Evolutionary conservation across 106 monocot species (phyloP), one percentile per base, ranked within the genome.

Genomic region (Iris macrosiphon): DNA sequence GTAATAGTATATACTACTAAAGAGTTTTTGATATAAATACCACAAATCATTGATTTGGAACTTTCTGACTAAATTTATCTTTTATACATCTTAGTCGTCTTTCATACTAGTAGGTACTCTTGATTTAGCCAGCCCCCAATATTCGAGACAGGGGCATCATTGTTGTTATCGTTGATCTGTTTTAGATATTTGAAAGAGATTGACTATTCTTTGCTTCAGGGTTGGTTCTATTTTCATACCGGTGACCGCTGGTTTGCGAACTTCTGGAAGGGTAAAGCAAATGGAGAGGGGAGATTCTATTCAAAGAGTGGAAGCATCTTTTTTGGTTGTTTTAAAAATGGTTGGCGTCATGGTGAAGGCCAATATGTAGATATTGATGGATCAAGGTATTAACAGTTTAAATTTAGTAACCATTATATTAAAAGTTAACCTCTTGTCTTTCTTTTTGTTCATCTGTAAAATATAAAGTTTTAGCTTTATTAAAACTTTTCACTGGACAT

Each of bases 231-330:
- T 81, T 98, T 98, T 81, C 73, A 70, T 59, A 72, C 49, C 40
- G 98, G 98, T 33, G 96, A 91, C 14, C 79, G 98, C 4, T 98
- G 90, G 98, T 98, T 91, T 73, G 69, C 69, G 26, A 90, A 91
- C 52, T 98, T 91, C 57, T 91, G 98, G 98, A 98, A 83, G 66
- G 91, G 87, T 13, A 86, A 78, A 64, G 86, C 90, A 25, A 87
- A 91, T 47, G 98, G 98, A 40, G 87, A 91, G 35, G 83, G 87
- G 9, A 76, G 98, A 72, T 87, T 84, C 56, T 98, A 87, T 72
- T 86, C 90, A 40, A 80, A 73, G 25, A 53, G 72, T 31, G 83
- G 91, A 16, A 75, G 72, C 45, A 65, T 81, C 31, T 83, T 82
- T 28, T 87, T 98, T 72, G 91, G 83, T 49, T 21, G 67, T 68